phyloP scores from a whole-genome alignment of 208 protist genomes.

The Leptomonas pyrrhocoris region DNA sequence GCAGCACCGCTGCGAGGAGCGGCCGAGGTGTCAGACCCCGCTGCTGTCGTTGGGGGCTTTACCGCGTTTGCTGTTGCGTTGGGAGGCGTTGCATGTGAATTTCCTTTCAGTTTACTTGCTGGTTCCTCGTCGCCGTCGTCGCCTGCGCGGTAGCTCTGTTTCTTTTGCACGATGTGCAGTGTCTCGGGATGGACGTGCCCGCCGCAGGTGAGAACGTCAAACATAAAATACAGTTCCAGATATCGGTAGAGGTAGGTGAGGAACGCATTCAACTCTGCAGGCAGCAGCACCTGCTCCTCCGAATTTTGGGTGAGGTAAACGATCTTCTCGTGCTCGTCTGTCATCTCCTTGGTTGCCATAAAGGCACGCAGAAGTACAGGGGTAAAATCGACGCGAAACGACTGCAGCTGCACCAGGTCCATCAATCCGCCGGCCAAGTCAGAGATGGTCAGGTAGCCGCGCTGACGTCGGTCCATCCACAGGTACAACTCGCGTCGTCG shows the following conservation, averaged over 20 bases:
- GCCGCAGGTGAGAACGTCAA: conserved; percentile 66
- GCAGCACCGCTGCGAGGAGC: conserved; percentile 18
- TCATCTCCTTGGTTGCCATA: conserved; percentile 53
- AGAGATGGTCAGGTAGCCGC: conserved; percentile 42
- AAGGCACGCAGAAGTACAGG: conserved; percentile 56
- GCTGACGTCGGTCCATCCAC: conserved; percentile 41
- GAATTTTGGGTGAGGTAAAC: conserved; percentile 53
- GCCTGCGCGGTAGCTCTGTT: conserved; percentile 20
- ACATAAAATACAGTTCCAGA: conserved; percentile 85
- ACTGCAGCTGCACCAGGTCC: conserved; percentile 49
- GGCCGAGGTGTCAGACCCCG: background rate
- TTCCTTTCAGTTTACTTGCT: background rate
- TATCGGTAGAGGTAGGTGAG: conserved; percentile 73
- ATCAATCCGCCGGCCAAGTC: conserved; percentile 47
- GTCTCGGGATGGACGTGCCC: conserved; percentile 33
- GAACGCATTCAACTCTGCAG: conserved; percentile 53
- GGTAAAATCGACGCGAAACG: conserved; percentile 53
- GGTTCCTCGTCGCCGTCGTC: background rate
- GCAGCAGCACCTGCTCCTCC: conserved; percentile 56
- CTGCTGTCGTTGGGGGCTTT: background rate
- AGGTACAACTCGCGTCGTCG: conserved; percentile 46
- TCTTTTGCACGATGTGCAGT: conserved; percentile 34
- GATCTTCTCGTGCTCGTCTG: conserved; percentile 20
- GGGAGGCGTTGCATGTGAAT: background rate
- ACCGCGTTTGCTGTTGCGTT: background rate